Evolutionary conservation across 108 stramenopile genomes (phyloP).

Genomic region (Discostella stelligeroides): DNA sequence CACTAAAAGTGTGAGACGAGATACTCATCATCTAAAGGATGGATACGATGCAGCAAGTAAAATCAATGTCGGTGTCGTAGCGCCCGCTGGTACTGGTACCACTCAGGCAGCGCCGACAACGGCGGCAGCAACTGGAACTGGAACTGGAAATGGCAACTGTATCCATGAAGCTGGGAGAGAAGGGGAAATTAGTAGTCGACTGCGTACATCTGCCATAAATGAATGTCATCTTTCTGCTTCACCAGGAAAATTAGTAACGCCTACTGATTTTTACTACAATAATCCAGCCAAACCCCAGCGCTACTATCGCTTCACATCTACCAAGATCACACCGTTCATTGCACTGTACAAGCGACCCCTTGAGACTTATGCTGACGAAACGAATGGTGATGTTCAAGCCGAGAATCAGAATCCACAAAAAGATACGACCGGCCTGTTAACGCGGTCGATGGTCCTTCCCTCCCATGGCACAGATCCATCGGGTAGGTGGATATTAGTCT

Average conservation of each 20-base stretch:
- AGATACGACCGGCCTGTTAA: slow-evolving; percentile 76
- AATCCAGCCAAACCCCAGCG: slow-evolving; percentile 68
- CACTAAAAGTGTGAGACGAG: too few species aligned
- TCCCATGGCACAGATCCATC: slow-evolving; percentile 83
- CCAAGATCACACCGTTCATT: slow-evolving; percentile 73
- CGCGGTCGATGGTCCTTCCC: slow-evolving; percentile 78
- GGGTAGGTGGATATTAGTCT: slow-evolving; percentile 80
- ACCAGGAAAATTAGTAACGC: not conserved
- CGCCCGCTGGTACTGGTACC: not conserved
- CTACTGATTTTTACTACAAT: slow-evolving; percentile 35
- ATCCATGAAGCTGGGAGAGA: not conserved
- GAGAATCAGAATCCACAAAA: slow-evolving; percentile 47
- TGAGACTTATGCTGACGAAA: slow-evolving; percentile 33
- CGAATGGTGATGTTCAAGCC: not conserved
- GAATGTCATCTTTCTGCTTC: too few species aligned
- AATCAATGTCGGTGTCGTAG: not conserved
- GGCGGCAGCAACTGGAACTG: not conserved
- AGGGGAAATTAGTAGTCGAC: too few species aligned
- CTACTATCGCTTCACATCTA: slow-evolving; percentile 86
- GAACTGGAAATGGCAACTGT: not conserved
- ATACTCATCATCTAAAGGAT: not conserved
- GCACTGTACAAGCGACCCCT: slow-evolving; percentile 79
- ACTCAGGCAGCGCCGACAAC: not conserved
- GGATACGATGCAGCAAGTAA: not conserved
- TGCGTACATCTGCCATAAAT: too few species aligned